Evolutionary conservation across 768 basidiomycete genomes (phyloP).

Genomic region (Kwoniella pini): DNA sequence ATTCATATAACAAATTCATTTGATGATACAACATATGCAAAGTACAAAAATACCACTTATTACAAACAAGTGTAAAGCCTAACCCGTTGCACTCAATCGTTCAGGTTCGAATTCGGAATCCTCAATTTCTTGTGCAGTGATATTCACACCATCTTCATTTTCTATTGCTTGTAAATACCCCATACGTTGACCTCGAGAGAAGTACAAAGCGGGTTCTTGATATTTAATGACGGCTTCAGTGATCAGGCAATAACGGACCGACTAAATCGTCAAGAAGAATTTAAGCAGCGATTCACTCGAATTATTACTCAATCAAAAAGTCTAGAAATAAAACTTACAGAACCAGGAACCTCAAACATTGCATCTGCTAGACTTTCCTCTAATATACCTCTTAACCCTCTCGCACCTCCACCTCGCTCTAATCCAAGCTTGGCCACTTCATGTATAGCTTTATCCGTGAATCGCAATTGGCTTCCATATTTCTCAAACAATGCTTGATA

Average conservation of each 20-base stretch:
- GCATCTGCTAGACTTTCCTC: constrained; percentile 79
- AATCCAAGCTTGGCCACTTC: constrained; percentile 78
- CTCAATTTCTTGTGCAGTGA: constrained; percentile 12
- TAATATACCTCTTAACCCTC: constrained; percentile 87
- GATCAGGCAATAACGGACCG: constrained; percentile 79
- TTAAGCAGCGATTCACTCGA: too few relatives aligned
- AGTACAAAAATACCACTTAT: neutral
- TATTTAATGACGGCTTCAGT: constrained; percentile 70
- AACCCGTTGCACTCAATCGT: constrained; percentile 26
- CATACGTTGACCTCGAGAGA: constrained; percentile 58
- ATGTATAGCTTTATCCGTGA: constrained; percentile 75
- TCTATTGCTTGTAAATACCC: constrained; percentile 42
- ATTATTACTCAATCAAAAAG: too few relatives aligned
- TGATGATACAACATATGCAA: too few relatives aligned
- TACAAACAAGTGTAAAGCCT: neutral
- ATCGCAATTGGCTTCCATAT: constrained; percentile 80
- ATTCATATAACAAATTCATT: too few relatives aligned
- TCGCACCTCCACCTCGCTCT: constrained; percentile 82
- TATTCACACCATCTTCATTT: constrained; percentile 36
- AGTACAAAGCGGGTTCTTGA: constrained; percentile 68
- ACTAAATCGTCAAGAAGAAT: constrained; percentile 55
- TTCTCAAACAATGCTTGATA: constrained; percentile 80
- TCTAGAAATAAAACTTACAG: constrained; percentile 32
- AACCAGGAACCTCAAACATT: constrained; percentile 66
- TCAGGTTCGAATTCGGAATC: constrained; percentile 19